Evolutionary conservation across 176 grass and related monocot species (phyloP), one percentile per base, ranked within the genome.

Genomic region (Eremochloa ophiuroides): DNA sequence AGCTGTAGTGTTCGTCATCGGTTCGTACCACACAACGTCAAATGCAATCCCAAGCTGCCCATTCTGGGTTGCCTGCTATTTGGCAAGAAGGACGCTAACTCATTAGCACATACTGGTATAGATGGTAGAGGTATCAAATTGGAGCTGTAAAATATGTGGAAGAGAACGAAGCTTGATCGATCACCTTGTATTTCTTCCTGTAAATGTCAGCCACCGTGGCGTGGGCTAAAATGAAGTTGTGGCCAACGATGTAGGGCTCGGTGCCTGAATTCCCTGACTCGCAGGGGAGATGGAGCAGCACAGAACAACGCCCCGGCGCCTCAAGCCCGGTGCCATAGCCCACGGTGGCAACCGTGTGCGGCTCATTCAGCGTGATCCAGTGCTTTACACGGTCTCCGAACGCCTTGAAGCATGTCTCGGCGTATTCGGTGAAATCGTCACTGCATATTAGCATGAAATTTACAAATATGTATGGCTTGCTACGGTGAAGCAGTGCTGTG

Each of bases 321-420:
- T 94, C 85, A 1, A 97, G 91, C 0, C 94, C 94, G 1, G 88
- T 82, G 75, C 94, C 94, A 33, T 94, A 97, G 20, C 94, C 94
- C 82, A 94, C 91, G 18, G 94, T 46, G 4, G 94, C 85, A 17
- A 94, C 84, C 12, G 91, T 97, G 85, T 97, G 94, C 5, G 94
- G 94, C 85, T 97, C 94, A 62, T 97, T 97, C 20, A 97, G 74
- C 29, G 91, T 94, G 28, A 97, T 94, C 94, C 94, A 94, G 59
- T 90, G 82, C 76, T 90, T 94, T 51, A 97, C 94, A 37, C 94
- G 28, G 62, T 94, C 94, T 1, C 94, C 94, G 33, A 97, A 97
- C 51, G 75, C 94, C 84, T 74, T 64, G 66, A 97, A 97, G 64
- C 94, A 97, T 1, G 87, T 88, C 89, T 91, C 91, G 0, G 89